These are phyloP conservation scores for Phlyctochytrium arcticum DNA, from an alignment of 192 early-diverging fungal species.

Conservation along the genomic window DNA sequence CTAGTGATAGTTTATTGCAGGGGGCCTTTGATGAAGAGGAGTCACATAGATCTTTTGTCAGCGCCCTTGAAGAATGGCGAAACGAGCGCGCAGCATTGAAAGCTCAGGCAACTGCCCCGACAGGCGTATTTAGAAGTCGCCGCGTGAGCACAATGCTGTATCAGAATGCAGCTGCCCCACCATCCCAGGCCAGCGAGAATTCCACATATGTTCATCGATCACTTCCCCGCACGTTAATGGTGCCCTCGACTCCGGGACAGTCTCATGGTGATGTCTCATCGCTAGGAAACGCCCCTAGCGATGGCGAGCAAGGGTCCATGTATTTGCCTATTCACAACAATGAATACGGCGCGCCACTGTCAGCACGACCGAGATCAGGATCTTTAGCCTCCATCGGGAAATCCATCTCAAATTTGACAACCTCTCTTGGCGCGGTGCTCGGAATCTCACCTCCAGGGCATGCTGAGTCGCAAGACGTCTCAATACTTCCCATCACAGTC, in stretches of 20 bases:
- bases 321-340: background rate
- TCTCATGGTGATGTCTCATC: too few species aligned
- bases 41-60: constrained; percentile 12
- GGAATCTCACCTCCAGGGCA: background rate
- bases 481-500: too few species aligned
- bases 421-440: background rate
- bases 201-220: too few species aligned
- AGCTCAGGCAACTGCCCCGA: background rate
- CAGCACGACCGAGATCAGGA: background rate
- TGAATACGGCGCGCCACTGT: background rate
- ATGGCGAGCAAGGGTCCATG: background rate
- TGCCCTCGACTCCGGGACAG: too few species aligned
- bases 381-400: constrained; percentile 1
- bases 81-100: background rate
- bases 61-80: constrained; percentile 24
- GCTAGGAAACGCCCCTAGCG: background rate
- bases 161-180: too few species aligned
- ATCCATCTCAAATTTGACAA: background rate
- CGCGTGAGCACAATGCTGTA: background rate
- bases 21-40: constrained; percentile 20
- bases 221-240: too few species aligned
- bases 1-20: constrained; percentile 3
- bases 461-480: too few species aligned
- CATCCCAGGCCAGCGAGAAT: too few species aligned
- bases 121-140: background rate